A percentile compares a stretch with the other conserved stretches of the same genome.
These are phyloP conservation scores for Eucalyptus grandis DNA, from an alignment of 345 rosid genomes.

Conservation along the genomic window DNA sequence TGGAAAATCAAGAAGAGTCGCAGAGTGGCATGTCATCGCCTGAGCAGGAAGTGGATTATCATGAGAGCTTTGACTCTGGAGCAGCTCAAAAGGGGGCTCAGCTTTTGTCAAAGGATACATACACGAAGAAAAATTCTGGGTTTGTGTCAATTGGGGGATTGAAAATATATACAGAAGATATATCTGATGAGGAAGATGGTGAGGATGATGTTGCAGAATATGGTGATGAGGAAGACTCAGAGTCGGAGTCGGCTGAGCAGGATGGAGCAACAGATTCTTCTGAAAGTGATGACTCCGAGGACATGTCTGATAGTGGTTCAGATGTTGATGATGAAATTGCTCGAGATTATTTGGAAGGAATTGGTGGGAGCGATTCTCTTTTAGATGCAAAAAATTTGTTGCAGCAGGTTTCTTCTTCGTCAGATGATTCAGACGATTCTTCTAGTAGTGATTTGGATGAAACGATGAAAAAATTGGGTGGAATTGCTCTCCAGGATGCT, in stretches of 20 bases:
- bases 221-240: constrained; percentile 23
- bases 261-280: constrained; percentile 19
- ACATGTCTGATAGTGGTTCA: constrained; percentile 30
- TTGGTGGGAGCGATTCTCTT: constrained; percentile 58
- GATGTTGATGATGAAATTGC: constrained; percentile 80
- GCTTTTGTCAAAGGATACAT: constrained; percentile 5
- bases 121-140: constrained; percentile 46
- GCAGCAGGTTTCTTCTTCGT: constrained; percentile 23
- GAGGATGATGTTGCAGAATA: constrained; percentile 14
- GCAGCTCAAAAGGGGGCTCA: constrained; percentile 18
- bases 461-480: constrained; percentile 48
- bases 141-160: constrained; percentile 69
- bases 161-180: constrained; percentile 66
- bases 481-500: constrained; percentile 59
- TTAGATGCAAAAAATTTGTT: constrained; percentile 58
- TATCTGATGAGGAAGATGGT: constrained; percentile 52
- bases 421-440: constrained; percentile 33
- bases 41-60: constrained; percentile 19
- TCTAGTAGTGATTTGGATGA: constrained; percentile 33
- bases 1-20: constrained; percentile 17
- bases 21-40: constrained; percentile 10
- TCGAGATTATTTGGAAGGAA: constrained; percentile 82
- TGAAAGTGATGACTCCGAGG: constrained; percentile 35
- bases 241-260: constrained; percentile 25
- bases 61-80: constrained; percentile 5